A percentile compares a stretch with the other conserved stretches of the same genome.
These are phyloP conservation scores for Neurospora discreta DNA, from an alignment of 495 filamentous ascomycete species.

Conservation along the genomic window DNA sequence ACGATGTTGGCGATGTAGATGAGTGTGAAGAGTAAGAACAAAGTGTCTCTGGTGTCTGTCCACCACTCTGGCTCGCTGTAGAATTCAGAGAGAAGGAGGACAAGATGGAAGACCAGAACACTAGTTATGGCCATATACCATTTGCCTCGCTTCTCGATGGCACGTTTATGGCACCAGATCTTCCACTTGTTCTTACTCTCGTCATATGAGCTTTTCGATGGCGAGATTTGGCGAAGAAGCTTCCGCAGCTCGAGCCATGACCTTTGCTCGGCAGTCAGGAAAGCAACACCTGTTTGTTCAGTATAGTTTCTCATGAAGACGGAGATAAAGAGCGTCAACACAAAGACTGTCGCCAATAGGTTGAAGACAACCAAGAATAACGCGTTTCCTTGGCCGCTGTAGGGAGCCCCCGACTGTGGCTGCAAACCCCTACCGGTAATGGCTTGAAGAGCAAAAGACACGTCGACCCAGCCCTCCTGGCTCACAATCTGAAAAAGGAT, in stretches of 20 bases:
- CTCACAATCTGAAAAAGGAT: slow-evolving; percentile 99
- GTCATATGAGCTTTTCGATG: slow-evolving; percentile 75
- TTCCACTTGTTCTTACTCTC: slow-evolving; percentile 65
- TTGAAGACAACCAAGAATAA: slow-evolving; percentile 96
- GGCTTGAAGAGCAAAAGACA: slow-evolving; percentile 70
- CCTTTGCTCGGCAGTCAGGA: slow-evolving; percentile 89
- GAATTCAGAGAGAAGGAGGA: slow-evolving; percentile 77
- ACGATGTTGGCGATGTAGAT: slow-evolving; percentile 78
- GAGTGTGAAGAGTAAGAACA: slow-evolving; percentile 77
- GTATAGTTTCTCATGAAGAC: slow-evolving; percentile 99
- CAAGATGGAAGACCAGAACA: slow-evolving; percentile 70
- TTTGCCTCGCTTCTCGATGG: slow-evolving; percentile 85
- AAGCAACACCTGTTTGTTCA: slow-evolving; percentile 95
- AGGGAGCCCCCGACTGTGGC: slow-evolving; percentile 45
- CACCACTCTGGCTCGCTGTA: slow-evolving; percentile 59
- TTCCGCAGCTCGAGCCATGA: slow-evolving; percentile 96
- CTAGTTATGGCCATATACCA: slow-evolving; percentile 78
- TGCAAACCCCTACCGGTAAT: slow-evolving; percentile 70
- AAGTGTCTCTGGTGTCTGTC: slow-evolving; percentile 54
- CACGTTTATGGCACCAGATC: slow-evolving; percentile 87
- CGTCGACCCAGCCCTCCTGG: slow-evolving; percentile 93
- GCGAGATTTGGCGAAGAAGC: slow-evolving; percentile 82
- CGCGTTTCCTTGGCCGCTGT: slow-evolving; percentile 62
- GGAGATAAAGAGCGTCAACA: slow-evolving; percentile 94
- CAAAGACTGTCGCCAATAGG: slow-evolving; percentile 90